phyloP scores from a whole-genome alignment of 2,329 filamentous ascomycete species.

The Monascus ruber region DNA sequence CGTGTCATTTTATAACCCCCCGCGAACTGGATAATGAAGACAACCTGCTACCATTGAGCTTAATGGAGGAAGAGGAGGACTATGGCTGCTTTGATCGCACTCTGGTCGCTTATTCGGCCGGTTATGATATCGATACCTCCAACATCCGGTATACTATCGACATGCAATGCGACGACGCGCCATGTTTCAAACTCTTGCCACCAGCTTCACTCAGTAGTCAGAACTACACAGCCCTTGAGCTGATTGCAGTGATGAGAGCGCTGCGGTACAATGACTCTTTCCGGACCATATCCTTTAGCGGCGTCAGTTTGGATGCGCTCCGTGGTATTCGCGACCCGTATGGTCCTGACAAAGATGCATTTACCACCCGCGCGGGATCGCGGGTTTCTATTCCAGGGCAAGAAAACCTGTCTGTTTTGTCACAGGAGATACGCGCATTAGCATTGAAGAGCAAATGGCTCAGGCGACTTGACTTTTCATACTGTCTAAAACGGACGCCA shows the following conservation, averaged over 20 bases:
- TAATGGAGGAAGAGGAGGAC: slow-evolving; percentile 42
- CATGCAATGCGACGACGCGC: slow-evolving; percentile 53
- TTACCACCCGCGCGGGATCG: slow-evolving; percentile 48
- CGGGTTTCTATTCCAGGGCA: slow-evolving; percentile 43
- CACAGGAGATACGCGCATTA: slow-evolving; percentile 57
- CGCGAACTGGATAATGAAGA: slow-evolving; percentile 41
- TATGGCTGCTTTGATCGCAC: slow-evolving; percentile 56
- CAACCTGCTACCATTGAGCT: slow-evolving; percentile 25
- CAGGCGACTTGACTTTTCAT: slow-evolving; percentile 54
- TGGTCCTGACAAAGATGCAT: slow-evolving; percentile 52
- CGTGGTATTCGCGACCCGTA: slow-evolving; percentile 49
- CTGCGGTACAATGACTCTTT: slow-evolving; percentile 62
- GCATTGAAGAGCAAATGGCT: slow-evolving; percentile 55
- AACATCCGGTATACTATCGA: slow-evolving; percentile 55
- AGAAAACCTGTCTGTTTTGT: slow-evolving; percentile 46
- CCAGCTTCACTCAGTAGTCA: slow-evolving; percentile 38
- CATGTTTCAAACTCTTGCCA: slow-evolving; percentile 52
- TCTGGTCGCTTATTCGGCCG: slow-evolving; percentile 57
- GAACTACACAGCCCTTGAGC: slow-evolving; percentile 49
- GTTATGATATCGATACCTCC: slow-evolving; percentile 55
- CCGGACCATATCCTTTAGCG: slow-evolving; percentile 54
- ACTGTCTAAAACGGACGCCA: slow-evolving; percentile 46
- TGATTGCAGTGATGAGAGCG: slow-evolving; percentile 59
- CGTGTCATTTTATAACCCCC: slow-evolving; percentile 53
- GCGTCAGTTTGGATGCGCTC: slow-evolving; percentile 52